Base-by-base conservation (phyloP, 2,329 filamentous ascomycete genomes). In the Phialocephala sp. region DNA sequence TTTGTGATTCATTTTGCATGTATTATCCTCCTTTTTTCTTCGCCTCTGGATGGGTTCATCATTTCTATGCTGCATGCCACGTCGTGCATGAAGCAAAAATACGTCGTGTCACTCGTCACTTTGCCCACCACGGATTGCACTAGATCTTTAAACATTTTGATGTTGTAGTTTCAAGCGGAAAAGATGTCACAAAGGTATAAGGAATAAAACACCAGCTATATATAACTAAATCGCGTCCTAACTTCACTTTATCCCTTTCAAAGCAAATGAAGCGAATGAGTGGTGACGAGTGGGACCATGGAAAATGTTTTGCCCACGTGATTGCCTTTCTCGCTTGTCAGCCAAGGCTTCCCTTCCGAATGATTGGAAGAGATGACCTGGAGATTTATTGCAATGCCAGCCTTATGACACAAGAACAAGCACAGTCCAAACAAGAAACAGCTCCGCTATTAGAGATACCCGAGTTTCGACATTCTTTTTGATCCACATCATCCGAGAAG, bases 81-180 rank as follows among this genome's bases (percentile, higher is more conserved):
- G 62, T 67, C 65, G 65, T 67, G 62, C 62, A 65, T 64, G 62
- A 43, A 32, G 14, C 11, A 59, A 35, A 22, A 41, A 58, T 15
- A 20, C 15, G 6, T 47, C n/a, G 43, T 27, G 50, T 35, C 50
- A 54, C 50, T 54, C 50, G 14, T 54, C 50, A 54, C 50, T 54
- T 43, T 43, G 27, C 20, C 15, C n/a, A 50, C 11, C 22, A 24
- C 45, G 41, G 15, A 15, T 43, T 18, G 15, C 41, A 18, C 41
- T 14, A 43, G 41, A n/a, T 43, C 41, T 50, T 11, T 50, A 20
- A 54, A 12, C 22, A 20, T 27, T 8, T 18, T 1, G 6, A 54
- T 54, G 50, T 54, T 54, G 35, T 54, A 54, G 50, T 54, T 35
- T 54, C 24, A 32, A 54, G 24, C 24, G 24, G 27, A 12, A 54